Evolutionary conservation across 768 basidiomycete species (phyloP), one percentile per base, ranked within the genome.

Genomic region (Boletus fagicola): DNA sequence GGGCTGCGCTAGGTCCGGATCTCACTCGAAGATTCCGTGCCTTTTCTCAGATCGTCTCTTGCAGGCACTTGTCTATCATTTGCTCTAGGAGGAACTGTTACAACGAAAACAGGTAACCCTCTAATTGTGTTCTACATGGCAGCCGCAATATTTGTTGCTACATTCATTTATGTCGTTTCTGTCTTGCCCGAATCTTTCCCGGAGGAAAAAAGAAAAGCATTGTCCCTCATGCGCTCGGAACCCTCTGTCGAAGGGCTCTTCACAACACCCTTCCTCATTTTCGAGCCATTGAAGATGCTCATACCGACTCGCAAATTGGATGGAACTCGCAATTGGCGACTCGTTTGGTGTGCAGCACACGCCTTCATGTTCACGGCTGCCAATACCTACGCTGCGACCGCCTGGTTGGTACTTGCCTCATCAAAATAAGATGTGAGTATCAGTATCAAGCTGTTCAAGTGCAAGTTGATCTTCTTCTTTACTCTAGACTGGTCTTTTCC

Each of bases 171-270:
- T 40, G 55, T 66, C 1, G 30, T 50, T n/a, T 49, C 52, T 12
- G 18, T 71, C 24, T 63, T 74, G 4, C 72, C 73, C 1, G 73
- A 75, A 56, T 66, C 73, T 12, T 68, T 74, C 22, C 60, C 68
- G 0, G 51, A 71, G 35, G 59, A 64, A 13, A 69, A 65, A 28
- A 60, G 66, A 20, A 60, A 61, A 0, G 59, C 59, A 28, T 49
- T 70, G 1, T 62, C 56, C 4, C 45, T 20, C 15, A 49, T 61
- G 43, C 52, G 36, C 3, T 24, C 10, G 5, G 64, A 56, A 15
- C 24, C 49, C 22, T 43, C 53, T 13, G 3, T 3, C 1, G 44
- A 47, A 5, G 18, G 33, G 11, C n/a, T 5, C 11, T 30, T 62
- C 2, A 13, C 28, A 28, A 30, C 26, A 10, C 20, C 36, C 13